Base-by-base conservation (phyloP, 805 yeast species). In the Candida railenensis region DNA sequence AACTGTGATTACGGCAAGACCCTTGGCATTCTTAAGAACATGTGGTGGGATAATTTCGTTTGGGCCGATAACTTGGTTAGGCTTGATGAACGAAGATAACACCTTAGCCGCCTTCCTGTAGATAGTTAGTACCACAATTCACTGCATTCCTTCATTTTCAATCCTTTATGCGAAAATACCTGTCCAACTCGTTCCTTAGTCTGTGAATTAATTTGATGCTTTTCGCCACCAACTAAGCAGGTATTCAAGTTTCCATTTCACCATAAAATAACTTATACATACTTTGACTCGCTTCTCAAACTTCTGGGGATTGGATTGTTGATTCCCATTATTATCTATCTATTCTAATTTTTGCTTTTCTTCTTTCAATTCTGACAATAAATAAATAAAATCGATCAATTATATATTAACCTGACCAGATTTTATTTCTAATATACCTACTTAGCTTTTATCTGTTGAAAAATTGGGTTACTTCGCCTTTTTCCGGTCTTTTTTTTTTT, bases 251-350 rank as follows among this genome's bases (percentile, higher is more conserved):
- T n/a, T n/a, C n/a, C n/a, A n/a, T n/a, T n/a, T n/a, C n/a, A n/a
- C n/a, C n/a, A n/a, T n/a, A n/a, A n/a, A n/a, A n/a, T n/a, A n/a
- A n/a, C n/a, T 15, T n/a, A 22, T 45, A 82, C 91, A 54, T 80
- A 85, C 89, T 78, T 85, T 46, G 90, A 80, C 71, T 92, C 99
- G 65, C 85, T 82, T 61, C 82, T 85, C 61, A 92, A 77, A 60
- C 92, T 85, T 68, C 95, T 78, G 49, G 99, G 99, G 52, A 94
- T 79, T 20, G 99, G 99, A 78, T 92, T 92, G 71, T 91, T 94
- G 63, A 92, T 75, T 38, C 76, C 76, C 76, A 73, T 72, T 42
- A 15, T 49, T 12, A 28, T 22, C 30, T 25, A 25, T 11, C 11
- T 25, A 5, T 25, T 25, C 11, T 25, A n/a, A n/a, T 25, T 25